These are phyloP conservation scores for Lumnitzera racemosa DNA, from an alignment of 345 rosid species.

Conservation along the genomic window DNA sequence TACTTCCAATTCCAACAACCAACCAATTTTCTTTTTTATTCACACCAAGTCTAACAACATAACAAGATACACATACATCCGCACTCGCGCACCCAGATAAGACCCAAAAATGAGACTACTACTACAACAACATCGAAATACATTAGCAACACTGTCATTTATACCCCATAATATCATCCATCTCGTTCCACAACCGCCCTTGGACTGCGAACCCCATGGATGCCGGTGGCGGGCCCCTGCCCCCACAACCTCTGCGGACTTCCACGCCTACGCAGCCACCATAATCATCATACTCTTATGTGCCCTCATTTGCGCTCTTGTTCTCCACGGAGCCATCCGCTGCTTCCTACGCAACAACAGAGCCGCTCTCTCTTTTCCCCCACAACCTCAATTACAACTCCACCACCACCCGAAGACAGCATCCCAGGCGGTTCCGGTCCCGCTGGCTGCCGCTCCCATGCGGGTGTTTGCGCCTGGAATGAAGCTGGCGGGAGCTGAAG, in stretches of 20 bases:
- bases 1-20: too few species aligned
- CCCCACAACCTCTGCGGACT: constrained; percentile 35
- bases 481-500: constrained; percentile 41
- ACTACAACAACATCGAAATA: too few species aligned
- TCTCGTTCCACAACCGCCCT: constrained; percentile 14
- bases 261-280: constrained; percentile 41
- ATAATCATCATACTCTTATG: constrained; percentile 49
- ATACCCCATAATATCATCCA: not conserved
- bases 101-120: too few species aligned
- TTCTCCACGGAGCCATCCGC: constrained; percentile 54
- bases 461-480: constrained; percentile 37
- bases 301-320: constrained; percentile 49
- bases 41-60: too few species aligned
- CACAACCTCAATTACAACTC: not conserved
- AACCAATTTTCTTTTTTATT: too few species aligned
- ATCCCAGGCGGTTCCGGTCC: constrained; percentile 4
- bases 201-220: constrained; percentile 20
- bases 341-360: constrained; percentile 36
- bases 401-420: constrained; percentile 22
- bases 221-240: constrained; percentile 32
- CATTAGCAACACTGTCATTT: too few species aligned
- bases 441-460: constrained; percentile 22
- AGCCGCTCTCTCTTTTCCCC: too few species aligned
- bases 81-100: too few species aligned
- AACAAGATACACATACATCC: too few species aligned